Evolutionary conservation across 495 filamentous ascomycete genomes (phyloP), one percentile per base, ranked within the genome.

Genomic region (Coniosporium apollinis): DNA sequence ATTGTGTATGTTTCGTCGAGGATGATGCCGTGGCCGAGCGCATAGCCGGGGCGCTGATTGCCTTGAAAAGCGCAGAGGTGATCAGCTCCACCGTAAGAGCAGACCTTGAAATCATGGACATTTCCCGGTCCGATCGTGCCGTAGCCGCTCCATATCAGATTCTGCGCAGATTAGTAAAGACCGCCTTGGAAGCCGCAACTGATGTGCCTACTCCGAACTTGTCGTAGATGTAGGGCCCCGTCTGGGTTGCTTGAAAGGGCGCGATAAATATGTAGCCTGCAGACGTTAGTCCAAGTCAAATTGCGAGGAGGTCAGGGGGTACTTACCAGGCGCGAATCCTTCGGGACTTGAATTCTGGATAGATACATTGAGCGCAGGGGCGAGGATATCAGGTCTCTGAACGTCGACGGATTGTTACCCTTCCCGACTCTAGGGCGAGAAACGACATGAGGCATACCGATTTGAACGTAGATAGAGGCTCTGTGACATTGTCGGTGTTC

Each of bases 161-260:
- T 43, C 37, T 39, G n/a, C 7, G n/a, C 5, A 5, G 5, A 17
- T 33, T 9, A 32, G 20, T 19, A 18, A 3, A 22, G n/a, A 8
- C 19, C 19, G 8, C 15, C 11, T 15, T 13, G n/a, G 22, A 22
- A 10, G 3, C 19, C 19, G 31, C 8, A 32, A 29, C n/a, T n/a
- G n/a, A n/a, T 31, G 7, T 6, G 17, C 29, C 6, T 18, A 31
- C 29, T n/a, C 40, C 44, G 22, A 28, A 26, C 22, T 43, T 39
- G 14, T 47, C 40, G 30, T 39, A 47, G 28, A 47, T 43, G 26
- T 47, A 39, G 20, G 44, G 34, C 7, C 34, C 39, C n/a, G 14
- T 25, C 15, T 37, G 40, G 16, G 30, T 32, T 6, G n/a, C n/a
- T 14, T 33, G 19, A 28, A 25, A 42, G 5, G 43, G 38, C 14